phyloP scores from a whole-genome alignment of 148 eudicot genomes.

The Rhododendron henanense region DNA sequence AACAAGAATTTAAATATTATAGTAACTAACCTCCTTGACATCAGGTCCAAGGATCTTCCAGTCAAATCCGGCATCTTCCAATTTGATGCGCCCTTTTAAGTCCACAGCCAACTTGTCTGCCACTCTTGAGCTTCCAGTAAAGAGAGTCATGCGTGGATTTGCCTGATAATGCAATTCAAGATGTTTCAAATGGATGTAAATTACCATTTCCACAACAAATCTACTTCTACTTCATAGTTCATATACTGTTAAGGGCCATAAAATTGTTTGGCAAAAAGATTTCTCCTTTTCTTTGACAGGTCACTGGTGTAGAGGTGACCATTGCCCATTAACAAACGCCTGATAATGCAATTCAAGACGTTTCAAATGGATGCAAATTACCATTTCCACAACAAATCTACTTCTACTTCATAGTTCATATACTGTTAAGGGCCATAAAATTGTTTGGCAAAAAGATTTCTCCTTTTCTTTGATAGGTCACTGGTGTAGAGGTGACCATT shows the following conservation, averaged over 20 bases:
- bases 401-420: background rate
- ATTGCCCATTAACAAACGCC: constrained; percentile 31
- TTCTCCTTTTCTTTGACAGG: background rate
- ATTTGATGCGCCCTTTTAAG: constrained; percentile 69
- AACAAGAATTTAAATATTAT: constrained; percentile 3
- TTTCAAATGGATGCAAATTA: background rate
- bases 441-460: background rate
- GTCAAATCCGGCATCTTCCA: constrained; percentile 99
- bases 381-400: background rate
- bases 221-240: background rate
- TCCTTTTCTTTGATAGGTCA: background rate
- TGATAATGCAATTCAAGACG: constrained; percentile 16
- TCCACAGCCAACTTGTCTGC: constrained; percentile 91
- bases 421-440: background rate
- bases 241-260: background rate
- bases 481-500: background rate
- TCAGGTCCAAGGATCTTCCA: constrained; percentile 99
- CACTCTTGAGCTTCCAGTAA: constrained; percentile 95
- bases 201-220: background rate
- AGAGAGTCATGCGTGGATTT: constrained; percentile 95
- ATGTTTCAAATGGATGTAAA: background rate
- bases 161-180: constrained; percentile 39
- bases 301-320: background rate
- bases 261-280: background rate
- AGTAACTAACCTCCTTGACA: constrained; percentile 77